phyloP scores from a whole-genome alignment of 176 grass and related monocot species.

The Saccharum officinarum region DNA sequence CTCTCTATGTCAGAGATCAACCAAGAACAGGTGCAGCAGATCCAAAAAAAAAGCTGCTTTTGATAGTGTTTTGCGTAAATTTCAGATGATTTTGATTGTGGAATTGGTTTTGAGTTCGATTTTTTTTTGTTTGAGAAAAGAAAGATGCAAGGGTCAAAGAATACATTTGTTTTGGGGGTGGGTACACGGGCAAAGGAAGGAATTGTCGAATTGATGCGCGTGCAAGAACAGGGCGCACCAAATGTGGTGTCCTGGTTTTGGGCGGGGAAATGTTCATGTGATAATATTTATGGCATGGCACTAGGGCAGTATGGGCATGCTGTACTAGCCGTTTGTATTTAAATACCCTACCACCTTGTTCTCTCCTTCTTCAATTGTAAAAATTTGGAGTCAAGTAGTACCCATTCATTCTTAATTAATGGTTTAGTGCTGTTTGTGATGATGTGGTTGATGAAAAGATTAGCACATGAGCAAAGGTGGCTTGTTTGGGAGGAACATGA shows the following conservation, averaged over 20 bases:
- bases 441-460: conserved; percentile 39
- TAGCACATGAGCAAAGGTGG: conserved; percentile 22
- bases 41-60: neutral
- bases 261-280: conserved; percentile 51
- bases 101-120: neutral
- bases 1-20: conserved; percentile 3
- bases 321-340: conserved; percentile 57
- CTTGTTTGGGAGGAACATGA: conserved; percentile 24
- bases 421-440: conserved; percentile 15
- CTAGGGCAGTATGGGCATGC: conserved; percentile 7
- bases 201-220: conserved; percentile 7
- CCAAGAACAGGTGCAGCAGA: conserved; percentile 39
- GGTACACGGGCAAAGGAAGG: neutral
- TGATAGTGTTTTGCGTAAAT: neutral
- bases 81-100: neutral
- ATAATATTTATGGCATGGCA: conserved; percentile 34
- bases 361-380: too few relatives aligned
- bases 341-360: conserved; percentile 2
- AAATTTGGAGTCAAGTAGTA: neutral
- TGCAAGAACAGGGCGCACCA: conserved; percentile 29
- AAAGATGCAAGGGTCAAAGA: conserved; percentile 35
- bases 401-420: neutral
- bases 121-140: neutral
- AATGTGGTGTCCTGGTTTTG: conserved; percentile 52
- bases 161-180: conserved; percentile 30